Evolutionary conservation across 2,329 filamentous ascomycete genomes (phyloP), one percentile per base, ranked within the genome.

Genomic region (Cytospora mali): DNA sequence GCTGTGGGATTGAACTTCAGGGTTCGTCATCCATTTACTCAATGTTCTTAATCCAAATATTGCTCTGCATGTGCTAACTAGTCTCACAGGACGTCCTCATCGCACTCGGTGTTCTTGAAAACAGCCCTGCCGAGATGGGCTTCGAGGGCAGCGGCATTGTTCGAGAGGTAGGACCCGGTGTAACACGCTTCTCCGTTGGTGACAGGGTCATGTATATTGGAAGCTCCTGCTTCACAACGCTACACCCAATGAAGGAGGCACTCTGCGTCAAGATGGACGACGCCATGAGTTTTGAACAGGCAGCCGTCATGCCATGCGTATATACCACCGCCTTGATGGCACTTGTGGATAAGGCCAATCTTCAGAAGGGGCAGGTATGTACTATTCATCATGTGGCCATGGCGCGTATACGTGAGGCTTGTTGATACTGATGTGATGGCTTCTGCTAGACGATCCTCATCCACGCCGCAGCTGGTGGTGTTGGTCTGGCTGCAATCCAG

Each of bases 1-100:
- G 71, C 73, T 0, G 60, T 68, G 4, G 76, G 75, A 4, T 23
- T 78, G 7, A 78, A 77, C 62, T 61, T 61, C 50, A 53, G n/a
- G n/a, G n/a, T n/a, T n/a, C n/a, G n/a, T n/a, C n/a, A n/a, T n/a
- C n/a, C n/a, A n/a, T n/a, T n/a, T n/a, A n/a, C n/a, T n/a, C n/a
- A n/a, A n/a, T n/a, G n/a, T n/a, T n/a, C n/a, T n/a, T n/a, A n/a
- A n/a, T n/a, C n/a, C n/a, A n/a, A n/a, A n/a, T n/a, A n/a, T n/a
- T n/a, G n/a, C n/a, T n/a, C n/a, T n/a, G n/a, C n/a, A n/a, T n/a
- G n/a, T n/a, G n/a, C n/a, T n/a, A n/a, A n/a, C n/a, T n/a, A n/a
- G n/a, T n/a, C n/a, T n/a, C n/a, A n/a, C n/a, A 60, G 9, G 61
- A 62, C 16, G 55, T 58, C 3, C 25, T 62, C 1, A 51, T 58